Base-by-base conservation (phyloP, 495 filamentous ascomycete genomes). In the Annulohypoxylon maeteangense region DNA sequence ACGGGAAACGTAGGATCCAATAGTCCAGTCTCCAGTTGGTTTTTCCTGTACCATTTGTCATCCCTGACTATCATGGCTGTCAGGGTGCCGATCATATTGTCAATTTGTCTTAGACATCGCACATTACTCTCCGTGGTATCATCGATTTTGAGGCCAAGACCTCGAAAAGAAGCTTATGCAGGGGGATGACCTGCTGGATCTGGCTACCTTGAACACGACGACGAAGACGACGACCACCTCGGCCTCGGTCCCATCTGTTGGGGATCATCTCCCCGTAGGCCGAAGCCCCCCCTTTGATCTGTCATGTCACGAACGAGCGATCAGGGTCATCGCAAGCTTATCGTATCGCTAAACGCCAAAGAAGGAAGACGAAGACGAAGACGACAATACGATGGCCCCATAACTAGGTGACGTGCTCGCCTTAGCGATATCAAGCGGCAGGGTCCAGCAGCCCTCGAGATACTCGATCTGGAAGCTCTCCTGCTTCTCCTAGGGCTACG, bases 21-120 rank as follows among this genome's bases (percentile, higher is more conserved):
- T 62, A 70, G 42, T 71, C 51, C 18, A 56, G 25, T 40, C 16
- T 71, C 51, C 18, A 56, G 25, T 40, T 22, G 54, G 59, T 6
- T 48, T 32, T n/a, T 16, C 45, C 27, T 65, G 53, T 54, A 51
- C 54, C 65, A 73, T 73, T 73, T 73, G 70, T 73, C 70, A 73
- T 73, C 70, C 70, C 70, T 73, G 70, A 73, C 70, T 65, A 66
- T 57, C 55, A 57, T 31, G 36, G 31, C 61, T 31, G 34, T 53
- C 16, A 54, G 48, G n/a, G 40, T 65, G 70, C 70, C 65, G 70
- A 73, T 73, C 70, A 48, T 65, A 66, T 69, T 65, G 65, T 50
- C 57, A 73, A 68, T 68, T 62, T 73, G 65, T 73, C 70, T 73
- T 73, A 73, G 65, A 73, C 70, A 73, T 42, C 18, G 10, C 47